phyloP scores from a whole-genome alignment of 495 filamentous ascomycete species.

The Penicillium samsonianum region DNA sequence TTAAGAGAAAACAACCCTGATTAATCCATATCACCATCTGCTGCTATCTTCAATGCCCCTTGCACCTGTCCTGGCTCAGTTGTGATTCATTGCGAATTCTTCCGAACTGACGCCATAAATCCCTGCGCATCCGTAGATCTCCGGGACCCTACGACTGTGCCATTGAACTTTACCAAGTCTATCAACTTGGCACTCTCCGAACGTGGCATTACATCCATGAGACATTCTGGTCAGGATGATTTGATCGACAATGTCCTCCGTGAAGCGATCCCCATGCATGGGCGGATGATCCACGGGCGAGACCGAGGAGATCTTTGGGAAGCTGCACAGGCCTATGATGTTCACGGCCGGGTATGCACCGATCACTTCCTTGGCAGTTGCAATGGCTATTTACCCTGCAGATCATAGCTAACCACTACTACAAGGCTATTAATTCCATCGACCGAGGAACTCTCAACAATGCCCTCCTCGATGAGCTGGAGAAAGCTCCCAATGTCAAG shows the following conservation, averaged over 20 bases:
- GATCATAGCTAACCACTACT: conserved; percentile 14
- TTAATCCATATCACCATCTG: not conserved
- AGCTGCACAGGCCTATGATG: conserved; percentile 83
- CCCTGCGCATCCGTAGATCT: conserved; percentile 62
- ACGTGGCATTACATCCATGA: conserved; percentile 87
- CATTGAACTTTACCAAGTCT: conserved; percentile 94
- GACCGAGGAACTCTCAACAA: conserved; percentile 87
- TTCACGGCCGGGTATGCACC: conserved; percentile 73
- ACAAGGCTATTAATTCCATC: conserved; percentile 58
- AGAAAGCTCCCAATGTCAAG: conserved; percentile 79
- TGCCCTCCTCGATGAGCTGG: conserved; percentile 80
- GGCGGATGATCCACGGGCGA: conserved; percentile 93
- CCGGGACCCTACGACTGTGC: conserved; percentile 76
- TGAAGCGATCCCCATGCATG: conserved; percentile 87
- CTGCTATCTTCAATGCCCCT: not conserved
- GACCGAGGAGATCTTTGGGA: conserved; percentile 69
- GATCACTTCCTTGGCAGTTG: conserved; percentile 6
- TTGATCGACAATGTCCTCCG: conserved; percentile 72
- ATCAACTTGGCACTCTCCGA: conserved; percentile 96
- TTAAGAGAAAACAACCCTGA: not conserved
- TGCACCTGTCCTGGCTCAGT: conserved; percentile 5
- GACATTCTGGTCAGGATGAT: conserved; percentile 58
- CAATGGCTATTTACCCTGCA: conserved; percentile 4
- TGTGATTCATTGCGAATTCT: conserved; percentile 19
- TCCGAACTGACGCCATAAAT: conserved; percentile 21